Base-by-base conservation (phyloP, 2,329 filamentous ascomycete species). In the Penicillium sp. region DNA sequence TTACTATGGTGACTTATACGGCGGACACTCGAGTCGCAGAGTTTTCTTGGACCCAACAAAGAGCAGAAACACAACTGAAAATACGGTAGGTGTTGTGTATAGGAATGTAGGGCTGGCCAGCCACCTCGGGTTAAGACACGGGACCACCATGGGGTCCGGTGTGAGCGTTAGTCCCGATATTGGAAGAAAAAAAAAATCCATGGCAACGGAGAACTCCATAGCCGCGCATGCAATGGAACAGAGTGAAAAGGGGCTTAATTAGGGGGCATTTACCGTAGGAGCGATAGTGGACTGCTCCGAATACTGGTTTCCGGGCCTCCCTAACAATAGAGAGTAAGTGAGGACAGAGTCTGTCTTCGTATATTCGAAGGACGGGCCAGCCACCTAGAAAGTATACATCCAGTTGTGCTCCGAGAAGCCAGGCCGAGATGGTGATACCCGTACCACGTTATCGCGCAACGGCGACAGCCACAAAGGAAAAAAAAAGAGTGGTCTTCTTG, bases 121-220 rank as follows among this genome's bases (percentile, higher is more conserved):
- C 48, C 51, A 47, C 47, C 43, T 31, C 29, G 8, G 39, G 31
- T 46, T 43, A 47, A 47, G 43, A 53, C 43, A 50, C 40, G 45
- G 41, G 45, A 50, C 43, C 46, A 39, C 41, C 16, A 50, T 54
- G 51, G 51, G 33, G 36, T 39, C n/a, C 23, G 25, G 39, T 41
- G 33, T 31, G 30, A 37, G 38, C 42, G 37, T 45, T 41, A 39
- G 31, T 16, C 29, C 33, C 38, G 13, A 18, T 30, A 29, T 21
- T n/a, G 11, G 16, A 11, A 32, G 16, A 17, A 32, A n/a, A n/a
- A 31, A 31, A 35, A 16, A 15, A 41, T 36, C 36, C 29, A 25
- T 36, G 11, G 15, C 35, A 25, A 25, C 33, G 21, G n/a, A 19
- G 23, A 33, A 28, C 21, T 30, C n/a, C n/a, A n/a, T n/a, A n/a